Conservation (phyloP, 2,329 filamentous ascomycete genomes). For the Aspergillus pseudoglaucus region DNA sequence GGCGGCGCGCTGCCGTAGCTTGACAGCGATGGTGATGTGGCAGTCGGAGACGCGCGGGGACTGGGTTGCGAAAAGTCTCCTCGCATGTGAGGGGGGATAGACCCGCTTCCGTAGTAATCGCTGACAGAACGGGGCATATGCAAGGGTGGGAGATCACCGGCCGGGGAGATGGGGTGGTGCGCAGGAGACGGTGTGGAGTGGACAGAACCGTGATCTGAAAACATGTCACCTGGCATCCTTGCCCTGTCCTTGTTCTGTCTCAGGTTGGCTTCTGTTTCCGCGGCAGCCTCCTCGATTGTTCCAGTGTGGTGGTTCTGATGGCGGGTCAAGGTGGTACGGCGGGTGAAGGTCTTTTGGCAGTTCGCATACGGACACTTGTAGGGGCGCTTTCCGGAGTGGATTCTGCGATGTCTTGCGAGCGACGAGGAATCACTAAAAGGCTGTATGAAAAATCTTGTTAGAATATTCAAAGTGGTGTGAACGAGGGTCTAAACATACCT, state of each 20-base stretch:
- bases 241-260: slow-evolving; percentile 47
- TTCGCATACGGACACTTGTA: slow-evolving; percentile 98
- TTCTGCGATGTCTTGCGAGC: slow-evolving; percentile 83
- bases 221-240: slow-evolving; percentile 32
- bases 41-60: slow-evolving; percentile 57
- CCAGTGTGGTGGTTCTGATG: slow-evolving; percentile 96
- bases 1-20: slow-evolving; percentile 49
- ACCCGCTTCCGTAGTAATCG: slow-evolving; percentile 72
- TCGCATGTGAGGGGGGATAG: slow-evolving; percentile 76
- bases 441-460: slow-evolving; percentile 43
- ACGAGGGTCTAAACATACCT: slow-evolving; percentile 53
- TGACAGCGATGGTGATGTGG: slow-evolving; percentile 59
- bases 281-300: slow-evolving; percentile 87
- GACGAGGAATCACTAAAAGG: slow-evolving; percentile 96
- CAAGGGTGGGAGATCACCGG: slow-evolving; percentile 64
- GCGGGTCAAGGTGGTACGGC: slow-evolving; percentile 86
- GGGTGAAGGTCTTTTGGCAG: slow-evolving; percentile 97
- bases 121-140: slow-evolving; percentile 61
- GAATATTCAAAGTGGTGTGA: neutral
- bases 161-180: slow-evolving; percentile 74
- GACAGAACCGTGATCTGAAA: slow-evolving; percentile 40
- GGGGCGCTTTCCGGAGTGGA: slow-evolving; percentile 89
- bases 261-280: slow-evolving; percentile 78
- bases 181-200: slow-evolving; percentile 70
- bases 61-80: slow-evolving; percentile 65